Evolutionary conservation across 2,329 filamentous ascomycete genomes (phyloP), one percentile per base, ranked within the genome.

Genomic region (Aspergillus glaucus): DNA sequence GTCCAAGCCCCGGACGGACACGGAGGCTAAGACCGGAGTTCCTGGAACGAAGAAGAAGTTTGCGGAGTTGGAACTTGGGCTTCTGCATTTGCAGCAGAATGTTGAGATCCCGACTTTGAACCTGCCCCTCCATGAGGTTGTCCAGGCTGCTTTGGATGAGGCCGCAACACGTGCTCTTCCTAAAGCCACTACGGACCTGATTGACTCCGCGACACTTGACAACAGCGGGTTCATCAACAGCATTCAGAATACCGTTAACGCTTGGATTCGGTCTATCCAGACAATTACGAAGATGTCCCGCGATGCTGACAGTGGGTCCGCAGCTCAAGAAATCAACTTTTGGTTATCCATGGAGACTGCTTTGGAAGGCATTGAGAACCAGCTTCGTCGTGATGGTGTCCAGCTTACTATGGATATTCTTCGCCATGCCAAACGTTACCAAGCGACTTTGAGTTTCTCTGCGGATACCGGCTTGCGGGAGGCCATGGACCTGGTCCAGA

Each of bases 251-350:
- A 93, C 86, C 44, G 93, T 97, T 52, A 98, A 97, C 68, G 85
- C 86, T 54, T 99, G 93, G 93, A 98, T 98, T 73, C 95, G 95
- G 73, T 95, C 92, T 9, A 98, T 99, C 56, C 92, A 96, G 67
- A 86, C 86, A 43, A 94, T 96, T 59, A 98, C 93, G 36, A 94
- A 94, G 72, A 87, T 95, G 76, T 88, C 89, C 37, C 84, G 90
- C 62, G 93, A 98, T 60, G 84, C 88, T 1, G 65, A 85, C 67
- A 78, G 80, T 56, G 79, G 84, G 28, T 95, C 90, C 19, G 93
- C 93, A 28, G 92, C 88, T 49, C 93, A 97, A 68, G 93, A 99
- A 69, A 95, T 98, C 69, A 96, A 96, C 69, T 98, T 98, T 65
- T 99, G 93, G 93, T 71, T 98, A 45, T 94, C 90, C 2, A 95